Percentiles rank a stretch among this genome's conserved stretches.
phyloP scores from a whole-genome alignment of 2,329 filamentous ascomycete genomes.

The Karstenula rhodostoma region DNA sequence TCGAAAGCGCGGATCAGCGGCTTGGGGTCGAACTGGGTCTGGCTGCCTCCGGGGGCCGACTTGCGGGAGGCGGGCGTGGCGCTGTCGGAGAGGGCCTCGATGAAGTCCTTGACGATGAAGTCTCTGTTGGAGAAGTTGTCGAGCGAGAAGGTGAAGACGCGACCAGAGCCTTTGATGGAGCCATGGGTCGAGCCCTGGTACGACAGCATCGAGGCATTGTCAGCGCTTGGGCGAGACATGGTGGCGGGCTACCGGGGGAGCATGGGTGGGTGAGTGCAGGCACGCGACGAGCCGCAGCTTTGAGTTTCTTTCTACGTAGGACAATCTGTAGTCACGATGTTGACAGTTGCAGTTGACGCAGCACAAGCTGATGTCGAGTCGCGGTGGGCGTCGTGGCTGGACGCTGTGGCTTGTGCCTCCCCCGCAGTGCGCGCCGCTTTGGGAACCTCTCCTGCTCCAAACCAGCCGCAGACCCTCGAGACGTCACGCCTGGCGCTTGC shows the following conservation, averaged over 20 bases:
- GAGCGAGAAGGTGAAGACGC: slow-evolving; percentile 83
- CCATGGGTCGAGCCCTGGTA: slow-evolving; percentile 50
- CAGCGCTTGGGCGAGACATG: slow-evolving; percentile 49
- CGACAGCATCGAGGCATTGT: slow-evolving; percentile 54
- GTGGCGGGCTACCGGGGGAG: slow-evolving; percentile 22
- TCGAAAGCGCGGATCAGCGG: slow-evolving; percentile 96
- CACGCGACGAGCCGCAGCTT: not conserved
- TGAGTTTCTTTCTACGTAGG: not conserved
- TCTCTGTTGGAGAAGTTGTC: slow-evolving; percentile 76
- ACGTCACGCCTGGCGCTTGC: not conserved
- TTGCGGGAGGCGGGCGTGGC: slow-evolving; percentile 81
- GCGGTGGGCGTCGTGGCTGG: slow-evolving; percentile 1
- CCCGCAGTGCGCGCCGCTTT: slow-evolving; percentile 21
- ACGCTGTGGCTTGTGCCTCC: slow-evolving; percentile 39
- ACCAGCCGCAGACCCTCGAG: slow-evolving; percentile 18
- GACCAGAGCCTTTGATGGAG: slow-evolving; percentile 55
- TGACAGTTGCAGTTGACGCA: not conserved
- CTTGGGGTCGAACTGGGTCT: slow-evolving; percentile 83
- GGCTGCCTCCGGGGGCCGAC: slow-evolving; percentile 65
- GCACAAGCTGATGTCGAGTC: slow-evolving; percentile 5
- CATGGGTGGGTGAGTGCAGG: slow-evolving; percentile 21
- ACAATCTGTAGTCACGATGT: too few relatives aligned
- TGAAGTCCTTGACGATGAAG: slow-evolving; percentile 98
- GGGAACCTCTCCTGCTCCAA: not conserved
- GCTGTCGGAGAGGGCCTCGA: slow-evolving; percentile 88